Percentiles rank a stretch among this genome's conserved stretches.
Evolutionary conservation across 495 filamentous ascomycete species (phyloP).

Genomic region (Penicillium maclennaniae): DNA sequence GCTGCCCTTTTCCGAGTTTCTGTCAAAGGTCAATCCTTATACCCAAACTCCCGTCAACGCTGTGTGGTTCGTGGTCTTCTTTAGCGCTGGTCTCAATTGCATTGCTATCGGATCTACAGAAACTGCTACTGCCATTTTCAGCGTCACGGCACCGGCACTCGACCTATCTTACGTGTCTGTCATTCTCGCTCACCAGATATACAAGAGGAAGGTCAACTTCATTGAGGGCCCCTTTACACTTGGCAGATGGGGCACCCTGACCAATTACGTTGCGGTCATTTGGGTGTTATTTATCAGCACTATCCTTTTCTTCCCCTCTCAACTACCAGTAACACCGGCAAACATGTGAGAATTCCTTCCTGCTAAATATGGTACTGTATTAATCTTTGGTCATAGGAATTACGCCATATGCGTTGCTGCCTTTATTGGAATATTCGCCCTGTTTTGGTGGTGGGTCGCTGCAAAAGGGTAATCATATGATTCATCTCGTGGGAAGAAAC

Average conservation of each 20-base stretch:
- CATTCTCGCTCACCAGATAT: slow-evolving; percentile 60
- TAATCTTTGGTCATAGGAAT: slow-evolving; percentile 43
- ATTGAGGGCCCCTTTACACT: slow-evolving; percentile 63
- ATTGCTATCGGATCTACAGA: slow-evolving; percentile 67
- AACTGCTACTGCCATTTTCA: slow-evolving; percentile 68
- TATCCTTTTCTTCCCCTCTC: slow-evolving; percentile 63
- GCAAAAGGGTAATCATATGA: slow-evolving; percentile 48
- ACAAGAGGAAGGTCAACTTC: slow-evolving; percentile 55
- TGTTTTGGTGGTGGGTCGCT: slow-evolving; percentile 64
- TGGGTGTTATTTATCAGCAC: slow-evolving; percentile 69
- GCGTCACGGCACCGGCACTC: slow-evolving; percentile 64
- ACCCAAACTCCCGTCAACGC: slow-evolving; percentile 65
- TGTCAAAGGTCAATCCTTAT: slow-evolving; percentile 52
- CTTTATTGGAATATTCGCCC: slow-evolving; percentile 57
- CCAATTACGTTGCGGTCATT: slow-evolving; percentile 57
- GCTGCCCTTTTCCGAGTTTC: slow-evolving; percentile 62
- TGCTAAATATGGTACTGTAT: neutral
- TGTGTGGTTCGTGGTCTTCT: slow-evolving; percentile 68
- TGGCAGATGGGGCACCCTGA: slow-evolving; percentile 53
- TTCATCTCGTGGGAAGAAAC: neutral
- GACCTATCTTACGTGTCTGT: slow-evolving; percentile 68
- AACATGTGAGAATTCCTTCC: slow-evolving; percentile 51
- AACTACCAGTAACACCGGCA: slow-evolving; percentile 54
- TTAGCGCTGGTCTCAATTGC: slow-evolving; percentile 56
- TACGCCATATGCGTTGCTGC: slow-evolving; percentile 64